Evolutionary conservation across 164 flowering plant genomes (phyloP).

Genomic region (grape (Vitis vinifera)): ASM3070453v1 NC_081823.1:12403501-12404000

Average conservation of each 20-base stretch:
- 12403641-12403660: constrained; percentile 92
- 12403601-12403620: constrained; percentile 81
- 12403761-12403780: constrained; percentile 94
- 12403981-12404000: no score
- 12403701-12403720: constrained; percentile 90
- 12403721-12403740: constrained; percentile 98
- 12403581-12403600: constrained; percentile 92
- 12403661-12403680: constrained; percentile 99
- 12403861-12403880: no score
- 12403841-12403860: no score
- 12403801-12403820: constrained; percentile 92
- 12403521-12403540: constrained; percentile 83
- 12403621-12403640: constrained; percentile 91
- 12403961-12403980: no score
- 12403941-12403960: no score
- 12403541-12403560: constrained; percentile 96
- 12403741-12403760: constrained; percentile 97
- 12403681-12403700: constrained; percentile 97
- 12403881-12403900: no score
- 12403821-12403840: no score
- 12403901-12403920: no score
- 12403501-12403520: constrained; percentile 91
- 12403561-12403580: constrained; percentile 89
- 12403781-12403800: constrained; percentile 98
- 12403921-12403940: no score